Conservation (phyloP, 495 filamentous ascomycete species). For the Echria macrotheca region DNA sequence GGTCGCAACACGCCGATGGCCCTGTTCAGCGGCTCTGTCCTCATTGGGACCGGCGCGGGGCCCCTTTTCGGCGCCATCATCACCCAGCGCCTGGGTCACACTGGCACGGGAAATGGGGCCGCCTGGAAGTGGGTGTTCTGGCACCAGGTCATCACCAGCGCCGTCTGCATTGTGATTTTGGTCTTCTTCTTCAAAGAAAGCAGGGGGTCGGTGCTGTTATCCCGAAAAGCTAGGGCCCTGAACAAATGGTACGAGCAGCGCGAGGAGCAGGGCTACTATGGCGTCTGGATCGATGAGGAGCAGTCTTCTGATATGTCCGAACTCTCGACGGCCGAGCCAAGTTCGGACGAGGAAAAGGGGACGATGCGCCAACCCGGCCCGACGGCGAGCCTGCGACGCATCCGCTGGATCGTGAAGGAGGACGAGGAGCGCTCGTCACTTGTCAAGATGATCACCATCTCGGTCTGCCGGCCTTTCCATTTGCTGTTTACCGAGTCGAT, state of each 20-base stretch:
- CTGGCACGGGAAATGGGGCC: conserved; percentile 9
- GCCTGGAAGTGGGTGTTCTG: conserved; percentile 90
- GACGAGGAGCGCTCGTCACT: conserved; percentile 75
- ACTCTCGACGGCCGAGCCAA: background rate
- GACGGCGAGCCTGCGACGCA: conserved; percentile 42
- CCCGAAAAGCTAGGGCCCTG: conserved; percentile 64
- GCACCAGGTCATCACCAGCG: conserved; percentile 69
- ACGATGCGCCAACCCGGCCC: conserved; percentile 17
- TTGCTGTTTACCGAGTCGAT: conserved; percentile 86
- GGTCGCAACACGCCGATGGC: conserved; percentile 89
- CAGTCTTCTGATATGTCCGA: background rate
- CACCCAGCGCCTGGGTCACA: conserved; percentile 42
- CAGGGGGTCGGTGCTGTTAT: conserved; percentile 74
- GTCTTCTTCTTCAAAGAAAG: conserved; percentile 75
- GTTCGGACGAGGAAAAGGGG: conserved; percentile 26
- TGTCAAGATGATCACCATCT: conserved; percentile 66
- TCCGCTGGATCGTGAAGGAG: conserved; percentile 79
- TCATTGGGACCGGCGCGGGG: conserved; percentile 78
- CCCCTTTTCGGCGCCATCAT: conserved; percentile 71
- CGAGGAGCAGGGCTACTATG: conserved; percentile 60
- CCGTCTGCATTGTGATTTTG: conserved; percentile 54
- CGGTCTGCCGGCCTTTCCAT: conserved; percentile 74
- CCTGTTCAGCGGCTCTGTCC: conserved; percentile 66
- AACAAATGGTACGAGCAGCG: conserved; percentile 77
- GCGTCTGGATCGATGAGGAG: conserved; percentile 39